phyloP scores from a whole-genome alignment of 2,329 filamentous ascomycete species.

The Penicillium sp. region DNA sequence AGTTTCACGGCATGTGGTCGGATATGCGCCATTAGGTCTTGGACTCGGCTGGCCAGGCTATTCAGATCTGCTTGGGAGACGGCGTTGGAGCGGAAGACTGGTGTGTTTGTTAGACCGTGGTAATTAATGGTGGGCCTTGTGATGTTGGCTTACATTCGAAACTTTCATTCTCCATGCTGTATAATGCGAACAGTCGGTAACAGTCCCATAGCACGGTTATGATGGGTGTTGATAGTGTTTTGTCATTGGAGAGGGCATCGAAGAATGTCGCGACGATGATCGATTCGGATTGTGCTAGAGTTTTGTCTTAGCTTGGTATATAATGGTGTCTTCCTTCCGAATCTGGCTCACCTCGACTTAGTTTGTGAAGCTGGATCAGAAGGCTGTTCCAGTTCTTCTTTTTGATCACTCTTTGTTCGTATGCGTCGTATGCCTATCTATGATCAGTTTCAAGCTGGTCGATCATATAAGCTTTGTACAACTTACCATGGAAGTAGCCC shows the following conservation, averaged over 20 bases:
- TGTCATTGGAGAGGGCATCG: constrained; percentile 33
- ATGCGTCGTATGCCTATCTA: constrained; percentile 34
- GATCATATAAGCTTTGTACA: accelerated
- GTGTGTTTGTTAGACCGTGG: neutral
- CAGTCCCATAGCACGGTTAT: constrained; percentile 39
- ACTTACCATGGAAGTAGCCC: constrained; percentile 16
- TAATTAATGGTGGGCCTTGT: neutral
- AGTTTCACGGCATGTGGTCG: constrained; percentile 53
- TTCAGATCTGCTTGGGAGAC: constrained; percentile 44
- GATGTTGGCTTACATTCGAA: constrained; percentile 21
- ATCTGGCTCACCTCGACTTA: constrained; percentile 24
- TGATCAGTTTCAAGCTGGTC: neutral
- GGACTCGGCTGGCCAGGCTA: constrained; percentile 40
- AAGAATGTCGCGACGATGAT: constrained; percentile 51
- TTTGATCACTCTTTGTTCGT: constrained; percentile 45
- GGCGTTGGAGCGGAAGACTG: constrained; percentile 46
- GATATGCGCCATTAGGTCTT: constrained; percentile 49
- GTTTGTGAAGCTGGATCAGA: constrained; percentile 31
- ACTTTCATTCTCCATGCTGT: constrained; percentile 47
- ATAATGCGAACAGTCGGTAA: constrained; percentile 50
- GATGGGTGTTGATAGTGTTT: constrained; percentile 28
- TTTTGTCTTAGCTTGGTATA: neutral
- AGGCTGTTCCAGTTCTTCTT: constrained; percentile 50
- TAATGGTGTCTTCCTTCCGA: neutral
- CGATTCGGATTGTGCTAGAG: constrained; percentile 47